These are phyloP conservation scores for Fusarium buxicola DNA, from an alignment of 2,329 filamentous ascomycete species.

Conservation along the genomic window DNA sequence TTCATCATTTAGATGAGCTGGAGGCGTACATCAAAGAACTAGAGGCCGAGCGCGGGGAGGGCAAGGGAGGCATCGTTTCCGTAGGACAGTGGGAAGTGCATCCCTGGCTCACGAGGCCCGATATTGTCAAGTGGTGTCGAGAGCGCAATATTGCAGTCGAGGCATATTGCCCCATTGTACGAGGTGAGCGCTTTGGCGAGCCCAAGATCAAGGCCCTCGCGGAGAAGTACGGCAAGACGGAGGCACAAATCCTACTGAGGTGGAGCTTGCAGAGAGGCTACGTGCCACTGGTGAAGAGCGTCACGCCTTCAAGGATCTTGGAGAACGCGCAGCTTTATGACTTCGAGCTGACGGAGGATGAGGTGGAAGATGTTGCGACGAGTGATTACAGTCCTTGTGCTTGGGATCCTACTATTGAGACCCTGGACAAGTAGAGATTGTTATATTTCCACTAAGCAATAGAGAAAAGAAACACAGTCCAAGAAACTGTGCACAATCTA, in stretches of 20 bases:
- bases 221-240: conserved; percentile 77
- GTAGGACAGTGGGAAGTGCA: conserved; percentile 93
- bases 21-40: conserved; percentile 70
- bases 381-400: conserved; percentile 64
- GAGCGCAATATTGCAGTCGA: conserved; percentile 72
- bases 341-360: conserved; percentile 66
- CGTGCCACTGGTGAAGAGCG: conserved; percentile 80
- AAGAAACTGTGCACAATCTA: neutral
- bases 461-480: neutral
- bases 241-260: conserved; percentile 81
- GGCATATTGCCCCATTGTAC: conserved; percentile 71
- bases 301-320: conserved; percentile 72
- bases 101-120: conserved; percentile 84
- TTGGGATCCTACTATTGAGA: conserved; percentile 66
- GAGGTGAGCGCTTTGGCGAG: conserved; percentile 78
- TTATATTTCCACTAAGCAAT: neutral
- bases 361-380: conserved; percentile 62
- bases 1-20: conserved; percentile 71
- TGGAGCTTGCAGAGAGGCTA: conserved; percentile 86
- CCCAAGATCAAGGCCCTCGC: conserved; percentile 72
- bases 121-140: conserved; percentile 82
- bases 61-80: conserved; percentile 77
- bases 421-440: conserved; percentile 54
- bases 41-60: conserved; percentile 69
- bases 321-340: conserved; percentile 70